These are phyloP conservation scores for Lactifluus piperatus DNA, from an alignment of 768 basidiomycete species.

Conservation along the genomic window DNA sequence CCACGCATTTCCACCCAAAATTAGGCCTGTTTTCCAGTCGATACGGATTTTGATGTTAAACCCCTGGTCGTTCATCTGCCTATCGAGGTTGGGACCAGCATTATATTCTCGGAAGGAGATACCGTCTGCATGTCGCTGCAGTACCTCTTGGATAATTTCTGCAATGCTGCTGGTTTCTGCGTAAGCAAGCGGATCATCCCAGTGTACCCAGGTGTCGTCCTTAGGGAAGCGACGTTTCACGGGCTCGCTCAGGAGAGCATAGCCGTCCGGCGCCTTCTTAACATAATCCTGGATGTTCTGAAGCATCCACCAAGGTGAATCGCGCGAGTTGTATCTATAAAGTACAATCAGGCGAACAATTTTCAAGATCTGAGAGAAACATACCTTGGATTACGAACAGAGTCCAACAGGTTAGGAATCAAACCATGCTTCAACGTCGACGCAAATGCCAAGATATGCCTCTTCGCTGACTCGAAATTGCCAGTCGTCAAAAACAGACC, in stretches of 20 bases:
- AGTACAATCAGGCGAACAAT: neutral
- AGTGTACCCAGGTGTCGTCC: conserved; percentile 89
- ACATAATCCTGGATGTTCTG: conserved; percentile 97
- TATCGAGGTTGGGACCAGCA: conserved; percentile 93
- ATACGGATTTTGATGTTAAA: conserved; percentile 91
- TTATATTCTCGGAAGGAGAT: conserved; percentile 95
- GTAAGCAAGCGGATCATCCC: conserved; percentile 83
- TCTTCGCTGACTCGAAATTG: conserved; percentile 73
- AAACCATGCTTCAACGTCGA: conserved; percentile 92
- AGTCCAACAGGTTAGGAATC: conserved; percentile 94
- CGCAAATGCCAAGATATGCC: conserved; percentile 88
- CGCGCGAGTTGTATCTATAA: conserved; percentile 84
- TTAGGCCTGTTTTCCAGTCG: conserved; percentile 92
- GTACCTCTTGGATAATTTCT: conserved; percentile 94
- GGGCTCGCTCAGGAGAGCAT: conserved; percentile 66
- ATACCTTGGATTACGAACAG: conserved; percentile 73
- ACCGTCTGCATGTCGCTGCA: conserved; percentile 88
- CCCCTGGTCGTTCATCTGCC: conserved; percentile 89
- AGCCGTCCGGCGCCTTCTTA: conserved; percentile 72
- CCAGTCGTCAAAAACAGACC: conserved; percentile 94
- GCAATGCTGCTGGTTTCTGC: conserved; percentile 73
- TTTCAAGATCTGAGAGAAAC: conserved; percentile 14
- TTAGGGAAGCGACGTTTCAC: conserved; percentile 92
- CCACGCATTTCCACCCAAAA: conserved; percentile 74
- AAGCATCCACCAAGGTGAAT: conserved; percentile 99